Evolutionary conservation across 2,329 filamentous ascomycete genomes (phyloP).

Genomic region (Pleoardoris graminearum): DNA sequence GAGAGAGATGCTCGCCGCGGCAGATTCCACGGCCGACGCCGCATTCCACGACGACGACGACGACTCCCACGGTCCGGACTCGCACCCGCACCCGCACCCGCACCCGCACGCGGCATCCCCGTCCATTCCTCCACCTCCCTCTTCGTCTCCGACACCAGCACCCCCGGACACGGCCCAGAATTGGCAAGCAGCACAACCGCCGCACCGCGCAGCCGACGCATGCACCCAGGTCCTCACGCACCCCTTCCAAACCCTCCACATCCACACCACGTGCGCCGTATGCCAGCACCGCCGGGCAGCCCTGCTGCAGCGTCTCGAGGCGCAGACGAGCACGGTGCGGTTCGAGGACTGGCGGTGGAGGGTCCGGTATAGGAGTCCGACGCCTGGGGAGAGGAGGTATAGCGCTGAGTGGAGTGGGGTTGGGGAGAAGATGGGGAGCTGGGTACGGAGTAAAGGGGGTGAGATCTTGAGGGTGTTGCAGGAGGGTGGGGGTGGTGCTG

Average conservation of each 20-base stretch:
- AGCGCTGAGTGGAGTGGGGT: constrained; percentile 20
- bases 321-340: constrained; percentile 29
- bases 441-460: constrained; percentile 14
- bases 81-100: neutral
- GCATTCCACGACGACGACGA: neutral
- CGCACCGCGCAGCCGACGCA: too few relatives aligned
- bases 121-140: neutral
- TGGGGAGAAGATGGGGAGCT: constrained; percentile 17
- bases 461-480: constrained; percentile 7
- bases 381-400: constrained; percentile 33
- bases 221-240: neutral
- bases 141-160: neutral
- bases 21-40: neutral
- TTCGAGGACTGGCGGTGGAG: constrained; percentile 49
- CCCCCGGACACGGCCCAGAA: neutral
- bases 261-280: constrained; percentile 38
- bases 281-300: constrained; percentile 34
- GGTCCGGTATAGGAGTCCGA: constrained; percentile 42
- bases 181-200: neutral
- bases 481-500: neutral
- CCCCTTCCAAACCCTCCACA: constrained; percentile 31
- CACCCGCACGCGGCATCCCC: neutral
- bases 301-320: neutral
- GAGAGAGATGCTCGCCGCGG: too few relatives aligned
- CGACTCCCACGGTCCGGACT: neutral